Evolutionary conservation across 805 yeast genomes (phyloP), one percentile per base, ranked within the genome.

Genomic region (Hanseniaspora nectarophila): DNA sequence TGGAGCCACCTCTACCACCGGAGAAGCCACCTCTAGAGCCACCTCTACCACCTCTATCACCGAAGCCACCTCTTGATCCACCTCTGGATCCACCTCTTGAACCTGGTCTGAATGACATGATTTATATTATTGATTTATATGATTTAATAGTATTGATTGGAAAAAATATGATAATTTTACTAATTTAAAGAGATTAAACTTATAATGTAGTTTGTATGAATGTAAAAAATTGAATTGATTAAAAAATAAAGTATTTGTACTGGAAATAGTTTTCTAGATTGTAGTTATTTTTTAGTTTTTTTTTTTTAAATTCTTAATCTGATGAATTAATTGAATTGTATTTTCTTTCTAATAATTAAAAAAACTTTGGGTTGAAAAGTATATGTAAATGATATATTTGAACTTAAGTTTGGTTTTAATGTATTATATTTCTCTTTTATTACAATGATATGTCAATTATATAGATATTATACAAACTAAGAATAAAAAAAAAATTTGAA

Each of bases 101-200:
- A 60, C 79, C 80, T 65, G 85, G 79, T 70, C 81, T 79, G 67
- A 81, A 82, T 67, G 90, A 86, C 95, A 86, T 85, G 73, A 54
- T 64, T 52, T 46, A 31, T 55, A 23, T 45, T 42, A 43, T 28
- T 15, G 13, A 28, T 20, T 42, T 26, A n/a, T 42, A 29, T 26
- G 45, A 42, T 20, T 28, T 29, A 18, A 16, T 18, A 29, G 4
- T 18, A 16, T 12, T 31, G n/a, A 31, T 31, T 31, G 33, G 33
- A 31, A 31, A 31, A 12, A 31, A 31, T 15, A 31, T 31, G 33
- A 6, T 13, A 31, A 31, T 31, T 31, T 31, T 26, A 8, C 8
- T 26, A 26, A 26, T 6, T 26, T 5, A 6, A n/a, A 13, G 15
- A 31, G 33, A 31, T 31, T 31, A 31, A n/a, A 31, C n/a, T 28